Conservation (phyloP, 768 basidiomycete genomes). For the Lactarius hatsudake region DNA sequence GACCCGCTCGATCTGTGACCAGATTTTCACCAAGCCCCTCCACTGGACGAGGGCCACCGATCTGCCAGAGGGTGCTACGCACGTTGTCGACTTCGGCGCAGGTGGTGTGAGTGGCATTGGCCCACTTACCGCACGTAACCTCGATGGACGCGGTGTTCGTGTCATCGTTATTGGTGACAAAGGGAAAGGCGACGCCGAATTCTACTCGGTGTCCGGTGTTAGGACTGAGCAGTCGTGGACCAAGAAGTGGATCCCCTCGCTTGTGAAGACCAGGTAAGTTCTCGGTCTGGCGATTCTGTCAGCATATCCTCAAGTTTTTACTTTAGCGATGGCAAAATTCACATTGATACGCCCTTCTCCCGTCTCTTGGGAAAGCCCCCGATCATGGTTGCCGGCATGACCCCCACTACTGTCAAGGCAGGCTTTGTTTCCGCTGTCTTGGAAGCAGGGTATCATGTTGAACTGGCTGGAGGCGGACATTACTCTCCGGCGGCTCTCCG, state of each 20-base stretch:
- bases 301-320: conserved; percentile 8
- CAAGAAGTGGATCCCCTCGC: conserved; percentile 78
- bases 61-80: conserved; percentile 89
- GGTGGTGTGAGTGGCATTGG: conserved; percentile 94
- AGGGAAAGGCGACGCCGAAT: conserved; percentile 82
- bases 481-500: conserved; percentile 90
- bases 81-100: conserved; percentile 95
- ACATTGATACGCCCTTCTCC: conserved; percentile 95
- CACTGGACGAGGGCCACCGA: conserved; percentile 90
- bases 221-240: conserved; percentile 88
- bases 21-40: conserved; percentile 89
- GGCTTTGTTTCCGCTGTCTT: conserved; percentile 94
- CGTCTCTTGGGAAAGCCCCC: conserved; percentile 95
- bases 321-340: conserved; percentile 82
- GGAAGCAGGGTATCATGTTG: conserved; percentile 92
- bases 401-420: conserved; percentile 92
- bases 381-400: conserved; percentile 99
- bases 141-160: conserved; percentile 91
- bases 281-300: neutral
- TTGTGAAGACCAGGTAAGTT: conserved; percentile 85
- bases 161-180: conserved; percentile 90
- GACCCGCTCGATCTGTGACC: conserved; percentile 85
- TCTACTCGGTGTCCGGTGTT: conserved; percentile 65
- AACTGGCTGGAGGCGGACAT: conserved; percentile 97
- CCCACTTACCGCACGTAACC: conserved; percentile 81